Conservation (phyloP, 345 rosid genomes). For the Citrus maxima region DNA sequence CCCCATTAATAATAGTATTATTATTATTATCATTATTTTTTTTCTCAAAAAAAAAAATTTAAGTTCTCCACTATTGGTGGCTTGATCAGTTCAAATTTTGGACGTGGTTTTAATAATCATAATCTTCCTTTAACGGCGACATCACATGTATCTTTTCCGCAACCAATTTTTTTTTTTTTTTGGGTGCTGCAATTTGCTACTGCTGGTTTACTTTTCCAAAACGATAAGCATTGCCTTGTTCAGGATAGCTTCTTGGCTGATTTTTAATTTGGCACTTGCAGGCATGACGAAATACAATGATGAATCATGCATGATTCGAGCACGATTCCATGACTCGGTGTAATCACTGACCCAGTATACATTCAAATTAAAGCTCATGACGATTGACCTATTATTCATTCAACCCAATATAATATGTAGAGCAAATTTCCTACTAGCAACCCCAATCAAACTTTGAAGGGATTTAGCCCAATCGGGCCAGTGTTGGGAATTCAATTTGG, state of each 20-base stretch:
- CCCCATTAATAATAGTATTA: not conserved
- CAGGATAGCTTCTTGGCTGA: not conserved
- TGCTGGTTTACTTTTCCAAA: not conserved
- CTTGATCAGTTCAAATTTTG: slow-evolving; percentile 13
- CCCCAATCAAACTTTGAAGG: not conserved
- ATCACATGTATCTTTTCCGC: not conserved
- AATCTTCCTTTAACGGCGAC: not conserved
- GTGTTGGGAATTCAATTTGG: not conserved
- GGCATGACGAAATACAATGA: not conserved
- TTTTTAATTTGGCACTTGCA: not conserved
- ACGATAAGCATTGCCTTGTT: not conserved
- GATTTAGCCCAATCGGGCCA: no score
- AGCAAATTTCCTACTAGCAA: not conserved
- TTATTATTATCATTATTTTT: not conserved
- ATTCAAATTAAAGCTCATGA: not conserved
- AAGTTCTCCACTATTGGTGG: not conserved
- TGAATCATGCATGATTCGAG: not conserved
- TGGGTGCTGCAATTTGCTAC: not conserved
- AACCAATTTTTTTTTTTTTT: not conserved
- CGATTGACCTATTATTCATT: not conserved
- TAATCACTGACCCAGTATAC: not conserved
- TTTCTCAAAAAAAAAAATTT: not conserved
- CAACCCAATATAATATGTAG: not conserved
- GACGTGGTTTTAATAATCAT: not conserved
- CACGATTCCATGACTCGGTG: not conserved